phyloP scores from a whole-genome alignment of 2,329 filamentous ascomycete genomes.

The Epichloe gansuensis region DNA sequence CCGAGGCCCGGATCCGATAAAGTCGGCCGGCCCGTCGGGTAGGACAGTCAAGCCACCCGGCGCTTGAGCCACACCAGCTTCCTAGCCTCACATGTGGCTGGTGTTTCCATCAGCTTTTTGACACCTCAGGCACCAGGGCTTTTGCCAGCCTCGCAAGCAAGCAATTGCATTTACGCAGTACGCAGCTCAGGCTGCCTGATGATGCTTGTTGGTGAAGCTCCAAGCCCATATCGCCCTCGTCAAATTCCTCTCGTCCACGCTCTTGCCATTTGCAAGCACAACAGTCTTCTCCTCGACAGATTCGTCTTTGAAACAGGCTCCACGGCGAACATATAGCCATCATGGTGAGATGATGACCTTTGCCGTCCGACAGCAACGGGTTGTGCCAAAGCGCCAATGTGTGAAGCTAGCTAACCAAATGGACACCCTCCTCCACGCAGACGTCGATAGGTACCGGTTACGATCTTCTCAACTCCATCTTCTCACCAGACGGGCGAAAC shows the following conservation, averaged over 20 bases:
- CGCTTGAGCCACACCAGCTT: neutral
- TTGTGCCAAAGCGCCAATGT: neutral
- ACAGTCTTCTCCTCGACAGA: neutral
- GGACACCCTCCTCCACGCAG: conserved; percentile 33
- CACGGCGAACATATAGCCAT: conserved; percentile 4
- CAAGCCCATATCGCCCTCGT: conserved; percentile 12
- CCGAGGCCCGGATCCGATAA: neutral
- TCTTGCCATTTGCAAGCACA: conserved; percentile 1
- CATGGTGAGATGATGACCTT: conserved; percentile 11
- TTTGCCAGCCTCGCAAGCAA: neutral
- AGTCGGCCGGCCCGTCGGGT: neutral
- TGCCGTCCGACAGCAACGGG: neutral
- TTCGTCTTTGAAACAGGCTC: neutral
- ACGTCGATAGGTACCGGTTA: conserved; percentile 99
- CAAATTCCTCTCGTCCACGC: neutral
- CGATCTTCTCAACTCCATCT: conserved; percentile 98
- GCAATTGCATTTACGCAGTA: neutral
- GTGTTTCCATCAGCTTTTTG: neutral
- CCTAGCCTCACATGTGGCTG: neutral
- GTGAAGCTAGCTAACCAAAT: conserved; percentile 3
- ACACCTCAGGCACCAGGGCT: conserved; percentile 2
- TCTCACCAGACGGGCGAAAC: conserved; percentile 96
- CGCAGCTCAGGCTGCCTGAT: conserved; percentile 5
- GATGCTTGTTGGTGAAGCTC: conserved; percentile 16
- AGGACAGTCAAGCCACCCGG: neutral